Evolutionary conservation across 345 rosid genomes (phyloP), one percentile per base, ranked within the genome.

Genomic region (Brassica juncea): DNA sequence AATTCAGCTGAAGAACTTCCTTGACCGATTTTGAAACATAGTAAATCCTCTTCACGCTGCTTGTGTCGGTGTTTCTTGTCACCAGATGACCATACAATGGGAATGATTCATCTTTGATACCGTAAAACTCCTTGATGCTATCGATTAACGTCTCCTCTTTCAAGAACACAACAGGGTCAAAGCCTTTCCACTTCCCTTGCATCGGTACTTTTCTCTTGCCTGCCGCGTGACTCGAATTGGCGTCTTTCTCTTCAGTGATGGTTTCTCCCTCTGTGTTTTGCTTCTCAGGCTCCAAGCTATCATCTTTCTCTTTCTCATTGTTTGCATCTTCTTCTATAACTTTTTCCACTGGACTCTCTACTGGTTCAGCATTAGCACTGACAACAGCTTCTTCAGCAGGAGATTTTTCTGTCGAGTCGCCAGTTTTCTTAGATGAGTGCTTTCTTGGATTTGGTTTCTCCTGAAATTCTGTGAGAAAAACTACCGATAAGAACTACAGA

Each of bases 151-250:
- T 63, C 83, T 93, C 94, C 77, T 93, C 98, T 78, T 83, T 85
- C 80, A 95, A 84, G 79, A 91, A 90, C 31, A 89, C 81, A 74
- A 95, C 92, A 31, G 98, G 99, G 74, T 95, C 99, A 30, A 91
- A 88, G 16, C 99, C 99, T 84, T 79, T 91, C 97, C 98, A 95
- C 80, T 81, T 93, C 82, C 97, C 97, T 82, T 91, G 98, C 57
- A 84, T 89, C 80, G 94, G 97, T 84, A 91, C 83, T 84, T 93
- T 93, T 68, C 97, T 86, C 87, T 91, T 90, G 62, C 83, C 87
- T 62, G 84, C 87, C 0, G 59, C 81, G 52, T 82, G 85, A 66
- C 69, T 85, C 19, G 85, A 44, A 35, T 84, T 82, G 30, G 77
- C 66, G 84, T 85, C 85, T 84, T 58, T 83, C 44, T 84, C 88